These are phyloP conservation scores for Leishmania major DNA, from an alignment of 208 protist species.

Conservation along the genomic window DNA sequence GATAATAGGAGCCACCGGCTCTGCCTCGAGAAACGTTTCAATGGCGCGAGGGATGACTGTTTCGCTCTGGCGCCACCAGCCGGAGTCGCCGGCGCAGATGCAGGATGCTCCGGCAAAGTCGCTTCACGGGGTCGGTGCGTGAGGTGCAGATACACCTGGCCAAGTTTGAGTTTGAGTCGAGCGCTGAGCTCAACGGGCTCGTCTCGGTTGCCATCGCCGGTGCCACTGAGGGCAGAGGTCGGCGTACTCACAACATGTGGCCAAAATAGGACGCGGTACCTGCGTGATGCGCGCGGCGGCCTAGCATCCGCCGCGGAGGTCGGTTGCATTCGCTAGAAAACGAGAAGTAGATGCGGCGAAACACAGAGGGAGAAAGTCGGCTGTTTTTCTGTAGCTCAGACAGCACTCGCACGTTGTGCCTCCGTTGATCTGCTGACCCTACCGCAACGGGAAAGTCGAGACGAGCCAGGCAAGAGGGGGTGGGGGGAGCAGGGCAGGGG, in stretches of 20 bases:
- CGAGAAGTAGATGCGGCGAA: not conserved
- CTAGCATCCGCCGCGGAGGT: not conserved
- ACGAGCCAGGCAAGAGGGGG: not conserved
- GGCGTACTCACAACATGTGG: not conserved
- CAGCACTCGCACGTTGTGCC: not conserved
- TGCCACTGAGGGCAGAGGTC: not conserved
- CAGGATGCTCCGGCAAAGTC: not conserved
- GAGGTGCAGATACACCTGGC: conserved; percentile 11
- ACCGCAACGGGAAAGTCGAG: not conserved
- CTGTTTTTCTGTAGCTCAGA: not conserved
- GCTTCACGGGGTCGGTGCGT: conserved; percentile 1
- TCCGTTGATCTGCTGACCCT: not conserved
- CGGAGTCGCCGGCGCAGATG: not conserved
- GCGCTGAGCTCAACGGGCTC: conserved; percentile 4
- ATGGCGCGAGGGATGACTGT: not conserved
- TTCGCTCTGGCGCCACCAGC: not conserved
- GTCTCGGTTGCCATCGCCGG: too few species aligned
- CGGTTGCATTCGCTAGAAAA: not conserved
- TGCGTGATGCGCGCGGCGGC: not conserved
- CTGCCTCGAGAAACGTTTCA: not conserved
- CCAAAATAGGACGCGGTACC: not conserved
- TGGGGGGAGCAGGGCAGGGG: not conserved
- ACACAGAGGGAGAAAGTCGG: too few species aligned
- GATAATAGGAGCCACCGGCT: not conserved
- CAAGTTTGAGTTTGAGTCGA: not conserved